Conservation (phyloP, 495 filamentous ascomycete genomes). For the Penicillium ucsense region DNA sequence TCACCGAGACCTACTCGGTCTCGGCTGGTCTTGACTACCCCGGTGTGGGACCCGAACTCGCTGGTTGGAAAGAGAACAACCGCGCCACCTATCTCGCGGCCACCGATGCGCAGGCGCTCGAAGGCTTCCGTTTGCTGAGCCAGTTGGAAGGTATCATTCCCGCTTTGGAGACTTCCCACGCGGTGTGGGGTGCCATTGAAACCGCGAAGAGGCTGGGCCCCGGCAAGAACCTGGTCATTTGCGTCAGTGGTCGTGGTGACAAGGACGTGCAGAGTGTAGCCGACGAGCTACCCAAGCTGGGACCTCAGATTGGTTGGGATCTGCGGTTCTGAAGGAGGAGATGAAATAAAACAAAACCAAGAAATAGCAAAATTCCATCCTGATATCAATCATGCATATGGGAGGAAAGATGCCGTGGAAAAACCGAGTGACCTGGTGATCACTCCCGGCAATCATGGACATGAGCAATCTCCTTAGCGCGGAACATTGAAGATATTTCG, state of each 20-base stretch:
- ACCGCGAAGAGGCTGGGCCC: constrained; percentile 84
- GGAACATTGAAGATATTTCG: too few species aligned
- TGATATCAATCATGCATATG: too few species aligned
- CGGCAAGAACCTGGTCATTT: constrained; percentile 85
- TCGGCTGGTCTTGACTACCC: constrained; percentile 96
- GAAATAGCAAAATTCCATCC: too few species aligned
- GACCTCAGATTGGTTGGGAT: constrained; percentile 96
- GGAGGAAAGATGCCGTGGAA: too few species aligned
- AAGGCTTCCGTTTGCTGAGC: constrained; percentile 71
- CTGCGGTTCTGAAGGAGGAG: constrained; percentile 49
- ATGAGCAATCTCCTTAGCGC: too few species aligned
- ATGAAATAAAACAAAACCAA: too few species aligned
- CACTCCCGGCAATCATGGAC: too few species aligned
- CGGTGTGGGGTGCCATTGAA: constrained; percentile 84
- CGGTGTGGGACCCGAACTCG: constrained; percentile 87
- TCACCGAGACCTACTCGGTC: constrained; percentile 87
- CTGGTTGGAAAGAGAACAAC: constrained; percentile 79
- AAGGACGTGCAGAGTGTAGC: constrained; percentile 99
- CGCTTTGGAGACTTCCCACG: constrained; percentile 87
- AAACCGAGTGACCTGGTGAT: too few species aligned
- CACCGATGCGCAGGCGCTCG: constrained; percentile 85
- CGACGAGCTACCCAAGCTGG: constrained; percentile 80
- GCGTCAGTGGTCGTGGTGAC: constrained; percentile 83
- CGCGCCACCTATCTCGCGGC: constrained; percentile 84
- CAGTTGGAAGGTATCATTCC: constrained; percentile 95